Conservation (phyloP, 192 early-diverging fungal species). For the Obelidium mucronatum region DNA sequence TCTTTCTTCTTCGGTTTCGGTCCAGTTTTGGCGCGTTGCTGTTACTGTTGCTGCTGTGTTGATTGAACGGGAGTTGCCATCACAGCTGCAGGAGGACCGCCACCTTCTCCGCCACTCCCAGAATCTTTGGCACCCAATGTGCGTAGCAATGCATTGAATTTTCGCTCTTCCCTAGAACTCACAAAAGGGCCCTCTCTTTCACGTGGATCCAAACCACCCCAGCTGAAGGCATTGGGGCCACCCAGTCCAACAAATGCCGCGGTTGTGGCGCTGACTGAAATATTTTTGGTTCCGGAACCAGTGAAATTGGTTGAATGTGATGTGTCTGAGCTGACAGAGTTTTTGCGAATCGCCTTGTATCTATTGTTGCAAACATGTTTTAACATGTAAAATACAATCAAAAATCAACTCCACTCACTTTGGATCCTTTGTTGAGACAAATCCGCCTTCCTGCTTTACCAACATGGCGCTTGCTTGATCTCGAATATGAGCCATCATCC, state of each 20-base stretch:
- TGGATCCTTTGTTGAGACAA: neutral
- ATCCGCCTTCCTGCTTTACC: constrained; percentile 5
- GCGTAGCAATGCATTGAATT: constrained; percentile 46
- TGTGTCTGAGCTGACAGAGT: constrained; percentile 35
- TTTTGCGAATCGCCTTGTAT: constrained; percentile 11
- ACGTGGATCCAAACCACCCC: constrained; percentile 49
- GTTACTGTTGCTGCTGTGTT: no score
- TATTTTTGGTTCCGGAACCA: neutral
- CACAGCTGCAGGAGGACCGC: neutral
- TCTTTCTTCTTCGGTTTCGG: constrained; percentile 31
- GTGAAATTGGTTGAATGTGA: constrained; percentile 35
- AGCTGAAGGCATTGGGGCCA: constrained; percentile 37
- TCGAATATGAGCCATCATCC: constrained; percentile 33
- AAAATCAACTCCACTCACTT: neutral
- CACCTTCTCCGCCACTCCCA: constrained; percentile 8
- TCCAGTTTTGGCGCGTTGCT: constrained; percentile 23
- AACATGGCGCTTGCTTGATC: constrained; percentile 22
- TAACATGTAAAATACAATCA: neutral
- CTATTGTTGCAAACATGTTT: neutral
- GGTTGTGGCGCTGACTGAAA: constrained; percentile 28
- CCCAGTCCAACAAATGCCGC: constrained; percentile 35
- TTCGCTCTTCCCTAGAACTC: constrained; percentile 49
- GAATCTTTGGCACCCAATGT: constrained; percentile 20
- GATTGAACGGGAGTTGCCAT: neutral
- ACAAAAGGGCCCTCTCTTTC: constrained; percentile 44